Evolutionary conservation across 2,329 filamentous ascomycete species (phyloP).

Genomic region (Aureobasidium sp.): DNA sequence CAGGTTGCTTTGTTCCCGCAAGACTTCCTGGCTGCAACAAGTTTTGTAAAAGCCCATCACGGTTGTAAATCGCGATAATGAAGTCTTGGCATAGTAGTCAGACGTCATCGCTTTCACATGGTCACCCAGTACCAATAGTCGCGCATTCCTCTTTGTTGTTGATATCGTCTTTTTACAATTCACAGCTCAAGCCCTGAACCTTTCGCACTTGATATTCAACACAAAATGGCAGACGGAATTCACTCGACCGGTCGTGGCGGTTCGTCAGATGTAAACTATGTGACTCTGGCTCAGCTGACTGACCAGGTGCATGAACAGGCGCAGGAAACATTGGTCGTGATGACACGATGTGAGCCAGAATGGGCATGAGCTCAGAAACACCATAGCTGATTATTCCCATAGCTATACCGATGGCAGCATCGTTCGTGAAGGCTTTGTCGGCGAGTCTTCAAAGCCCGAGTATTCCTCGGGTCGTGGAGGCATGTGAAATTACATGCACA

Average conservation of each 20-base stretch:
- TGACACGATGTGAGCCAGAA: slow-evolving; percentile 32
- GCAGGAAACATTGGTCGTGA: slow-evolving; percentile 53
- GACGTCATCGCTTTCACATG: slow-evolving; percentile 16
- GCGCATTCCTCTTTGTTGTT: slow-evolving; percentile 6
- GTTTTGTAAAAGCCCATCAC: background rate
- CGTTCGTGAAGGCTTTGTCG: slow-evolving; percentile 39
- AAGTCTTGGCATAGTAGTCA: background rate
- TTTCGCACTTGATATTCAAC: background rate
- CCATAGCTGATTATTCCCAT: background rate
- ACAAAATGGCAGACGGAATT: slow-evolving; percentile 22
- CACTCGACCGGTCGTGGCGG: slow-evolving; percentile 53
- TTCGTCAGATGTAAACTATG: background rate
- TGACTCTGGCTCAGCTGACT: too few relatives aligned
- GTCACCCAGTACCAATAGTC: slow-evolving; percentile 8
- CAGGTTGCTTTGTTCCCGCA: background rate
- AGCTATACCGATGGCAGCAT: slow-evolving; percentile 41
- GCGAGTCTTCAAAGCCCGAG: slow-evolving; percentile 32
- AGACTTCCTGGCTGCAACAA: too few relatives aligned
- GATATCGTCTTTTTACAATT: background rate
- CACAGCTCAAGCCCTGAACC: background rate
- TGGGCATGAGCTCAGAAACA: background rate
- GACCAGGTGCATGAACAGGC: slow-evolving; percentile 34
- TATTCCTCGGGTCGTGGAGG: slow-evolving; percentile 34
- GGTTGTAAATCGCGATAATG: background rate
- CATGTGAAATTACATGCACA: background rate